Base-by-base conservation (phyloP, 1,284 basidiomycete species). In the Abortiporus biennis region DNA sequence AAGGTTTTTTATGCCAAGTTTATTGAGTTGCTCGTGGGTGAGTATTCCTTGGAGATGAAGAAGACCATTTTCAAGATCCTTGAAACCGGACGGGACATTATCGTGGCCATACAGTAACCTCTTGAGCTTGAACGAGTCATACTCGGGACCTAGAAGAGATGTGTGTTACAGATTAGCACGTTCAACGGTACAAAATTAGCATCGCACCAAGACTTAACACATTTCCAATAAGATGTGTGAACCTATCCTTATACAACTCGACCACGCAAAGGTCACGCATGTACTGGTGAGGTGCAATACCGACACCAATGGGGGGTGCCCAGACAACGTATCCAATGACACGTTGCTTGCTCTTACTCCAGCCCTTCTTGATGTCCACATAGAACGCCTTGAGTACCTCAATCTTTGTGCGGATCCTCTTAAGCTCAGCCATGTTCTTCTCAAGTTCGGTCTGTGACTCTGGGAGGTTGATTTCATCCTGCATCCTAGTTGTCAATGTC, bases 241-340 rank as follows among this genome's bases (percentile, higher is more conserved):
- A 57, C 54, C 55, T 63, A 4, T 49, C 17, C 51, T 61, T 56
- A 49, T 61, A 17, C 17, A 63, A 50, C 52, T 57, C 35, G 46
- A 65, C 46, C 19, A 63, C 57, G 48, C 59, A 57, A 3, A 62
- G 15, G 46, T 65, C 62, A 12, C 36, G 27, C 19, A 56, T 64
- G 42, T 56, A 64, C 24, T 40, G 12, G 48, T 61, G 36, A 27
- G 61, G 57, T 46, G 46, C 36, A 19, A 42, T 46, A 36, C 33
- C 40, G 38, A 27, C 30, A 38, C 24, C 32, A 44, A 62, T 52
- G 27, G 54, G 47, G 30, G 59, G 61, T 8, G 61, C 55, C 55
- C 59, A 62, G 39, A 44, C 39, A 37, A 62, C 53, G 32, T 47
- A 38, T 3, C 61, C 61, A 40, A 63, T 60, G 36, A 61, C 47